Conservation (phyloP, 805 yeast species). For the Wickerhamiella dianesei region DNA sequence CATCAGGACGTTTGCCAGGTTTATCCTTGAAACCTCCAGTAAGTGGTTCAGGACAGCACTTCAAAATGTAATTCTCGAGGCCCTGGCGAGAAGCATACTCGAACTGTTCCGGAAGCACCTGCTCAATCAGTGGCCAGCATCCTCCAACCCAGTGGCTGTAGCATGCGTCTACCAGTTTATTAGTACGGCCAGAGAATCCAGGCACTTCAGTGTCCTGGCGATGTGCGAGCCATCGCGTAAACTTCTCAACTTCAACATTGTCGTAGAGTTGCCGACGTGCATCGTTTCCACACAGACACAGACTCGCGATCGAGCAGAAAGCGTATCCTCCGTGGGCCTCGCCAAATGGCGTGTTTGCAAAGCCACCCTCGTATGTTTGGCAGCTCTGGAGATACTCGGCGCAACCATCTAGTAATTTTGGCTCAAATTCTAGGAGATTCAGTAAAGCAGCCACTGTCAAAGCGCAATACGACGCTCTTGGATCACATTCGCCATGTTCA, state of each 20-base stretch:
- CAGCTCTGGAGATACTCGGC: conserved; percentile 51
- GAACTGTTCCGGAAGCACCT: conserved; percentile 25
- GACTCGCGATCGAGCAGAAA: conserved; percentile 68
- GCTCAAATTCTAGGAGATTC: conserved; percentile 28
- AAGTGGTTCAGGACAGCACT: conserved; percentile 53
- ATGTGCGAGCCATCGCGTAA: conserved; percentile 46
- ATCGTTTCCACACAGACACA: conserved; percentile 31
- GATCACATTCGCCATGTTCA: conserved; percentile 65
- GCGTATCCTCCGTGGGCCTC: conserved; percentile 99
- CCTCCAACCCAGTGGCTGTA: conserved; percentile 95
- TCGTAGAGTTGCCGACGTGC: conserved; percentile 26
- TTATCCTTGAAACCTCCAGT: conserved; percentile 78
- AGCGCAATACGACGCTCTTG: conserved; percentile 75
- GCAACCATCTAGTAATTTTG: conserved; percentile 40
- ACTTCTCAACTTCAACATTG: conserved; percentile 33
- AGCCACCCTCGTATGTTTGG: conserved; percentile 93
- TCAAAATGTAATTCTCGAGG: conserved; percentile 48
- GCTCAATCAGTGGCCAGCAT: conserved; percentile 47
- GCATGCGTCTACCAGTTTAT: conserved; percentile 91
- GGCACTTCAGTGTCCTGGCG: conserved; percentile 69
- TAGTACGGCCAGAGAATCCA: conserved; percentile 80
- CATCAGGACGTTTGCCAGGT: conserved; percentile 69
- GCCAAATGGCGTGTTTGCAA: conserved; percentile 65
- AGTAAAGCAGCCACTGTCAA: conserved; percentile 36
- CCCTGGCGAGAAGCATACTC: conserved; percentile 31